Evolutionary conservation across 2,329 filamentous ascomycete species (phyloP), one percentile per base, ranked within the genome.

Genomic region (Sclerotinia trifoliorum): DNA sequence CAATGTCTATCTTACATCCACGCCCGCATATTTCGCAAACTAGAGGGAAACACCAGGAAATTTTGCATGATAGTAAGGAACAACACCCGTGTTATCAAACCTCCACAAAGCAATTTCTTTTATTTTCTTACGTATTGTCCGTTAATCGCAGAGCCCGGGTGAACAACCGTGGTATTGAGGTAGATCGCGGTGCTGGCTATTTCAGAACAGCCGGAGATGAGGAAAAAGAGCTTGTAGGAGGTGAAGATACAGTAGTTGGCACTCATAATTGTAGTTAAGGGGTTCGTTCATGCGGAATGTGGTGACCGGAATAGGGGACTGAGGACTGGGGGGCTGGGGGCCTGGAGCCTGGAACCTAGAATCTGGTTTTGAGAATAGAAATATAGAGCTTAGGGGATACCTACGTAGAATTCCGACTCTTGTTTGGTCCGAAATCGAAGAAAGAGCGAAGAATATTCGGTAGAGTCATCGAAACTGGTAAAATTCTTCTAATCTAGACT

Each of bases 21-120:
- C 19, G 2, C 46, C 11, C 19, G 46, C 13, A n/a, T 5, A 19
- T 48, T 52, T 35, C 21, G 46, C 29, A 42, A 19, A 49, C 79
- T 79, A 82, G 57, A 74, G 70, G 67, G 79, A 77, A 29, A 83
- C 76, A 42, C 80, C 80, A 5, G 80, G 79, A n/a, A 82, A 78
- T 76, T 78, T 81, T 29, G 80, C 80, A 71, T 82, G 80, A 70
- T 81, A 82, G 42, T 79, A 77, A 17, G 78, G 68, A 15, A 82
- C 80, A 21, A 77, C 79, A 52, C 82, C 82, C 5, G 76, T 70
- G 2, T 79, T 75, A 68, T 83, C 80, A 69, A 84, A 81, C 44
- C 78, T 79, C 80, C 81, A 84, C 70, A 83, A 84, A 0, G 80
- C 79, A 6, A 68, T 60, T 15, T 81, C 71, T 71, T 80, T 80